These are phyloP conservation scores for Lentithecium fluviatile DNA, from an alignment of 495 filamentous ascomycete genomes.

Conservation along the genomic window DNA sequence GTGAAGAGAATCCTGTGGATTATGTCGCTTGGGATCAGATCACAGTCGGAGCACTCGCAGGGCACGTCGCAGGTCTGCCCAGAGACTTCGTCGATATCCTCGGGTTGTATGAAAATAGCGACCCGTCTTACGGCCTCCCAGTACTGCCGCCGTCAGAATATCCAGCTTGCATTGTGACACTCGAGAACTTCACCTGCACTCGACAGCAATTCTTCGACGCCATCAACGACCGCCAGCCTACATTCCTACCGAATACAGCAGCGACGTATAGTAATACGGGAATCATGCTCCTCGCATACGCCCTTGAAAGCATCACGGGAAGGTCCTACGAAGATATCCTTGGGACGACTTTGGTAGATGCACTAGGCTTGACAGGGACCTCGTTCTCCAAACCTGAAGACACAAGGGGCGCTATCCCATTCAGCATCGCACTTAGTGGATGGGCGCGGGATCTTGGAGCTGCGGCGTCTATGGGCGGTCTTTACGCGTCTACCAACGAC, in stretches of 20 bases:
- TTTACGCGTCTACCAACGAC: constrained; percentile 40
- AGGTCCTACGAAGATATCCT: constrained; percentile 41
- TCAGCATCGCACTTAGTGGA: constrained; percentile 29
- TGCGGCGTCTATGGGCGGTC: constrained; percentile 17
- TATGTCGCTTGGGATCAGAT: constrained; percentile 47
- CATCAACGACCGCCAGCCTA: too few species aligned
- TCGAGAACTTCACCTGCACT: too few species aligned
- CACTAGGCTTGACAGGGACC: constrained; percentile 47
- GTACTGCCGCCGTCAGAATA: too few species aligned
- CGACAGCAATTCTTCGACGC: constrained; percentile 39
- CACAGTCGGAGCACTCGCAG: constrained; percentile 46
- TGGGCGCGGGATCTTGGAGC: constrained; percentile 33
- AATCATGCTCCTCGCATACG: constrained; percentile 26
- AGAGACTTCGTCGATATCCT: too few species aligned
- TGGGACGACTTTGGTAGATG: constrained; percentile 46
- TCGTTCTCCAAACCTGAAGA: constrained; percentile 42
- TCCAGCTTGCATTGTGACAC: too few species aligned
- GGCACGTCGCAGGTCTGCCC: constrained; percentile 47
- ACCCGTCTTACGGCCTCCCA: too few species aligned
- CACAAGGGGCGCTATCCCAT: constrained; percentile 1
- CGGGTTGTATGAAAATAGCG: too few species aligned
- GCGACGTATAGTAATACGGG: constrained; percentile 23
- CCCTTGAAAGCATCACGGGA: constrained; percentile 21
- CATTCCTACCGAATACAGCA: constrained; percentile 15
- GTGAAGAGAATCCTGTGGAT: too few species aligned